These are phyloP conservation scores for Pseudogymnoascus sp. DNA, from an alignment of 2,329 filamentous ascomycete species.

Conservation along the genomic window DNA sequence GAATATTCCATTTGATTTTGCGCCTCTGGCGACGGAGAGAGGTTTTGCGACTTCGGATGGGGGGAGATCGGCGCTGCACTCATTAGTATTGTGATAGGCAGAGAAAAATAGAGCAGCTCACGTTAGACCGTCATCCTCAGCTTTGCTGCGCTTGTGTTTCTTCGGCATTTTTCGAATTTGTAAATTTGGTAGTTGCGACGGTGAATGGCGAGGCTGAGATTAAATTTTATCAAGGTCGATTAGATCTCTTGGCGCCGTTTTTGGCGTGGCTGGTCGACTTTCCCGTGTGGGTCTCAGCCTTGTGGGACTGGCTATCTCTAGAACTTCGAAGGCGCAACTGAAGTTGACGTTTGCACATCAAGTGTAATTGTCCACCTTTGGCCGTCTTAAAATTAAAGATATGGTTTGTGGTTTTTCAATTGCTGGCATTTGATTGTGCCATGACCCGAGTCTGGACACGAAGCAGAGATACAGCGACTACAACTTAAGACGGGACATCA, in stretches of 20 bases:
- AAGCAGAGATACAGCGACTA: background rate
- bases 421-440: conserved; percentile 4
- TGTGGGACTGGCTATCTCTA: background rate
- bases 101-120: conserved; percentile 30
- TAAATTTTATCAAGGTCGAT: conserved; percentile 3
- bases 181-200: conserved; percentile 3
- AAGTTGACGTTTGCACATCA: background rate
- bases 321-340: background rate
- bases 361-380: background rate
- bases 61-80: conserved; percentile 39
- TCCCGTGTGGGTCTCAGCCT: conserved; percentile 3
- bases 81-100: conserved; percentile 11
- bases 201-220: conserved; percentile 9
- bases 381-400: background rate
- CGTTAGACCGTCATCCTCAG: conserved; percentile 46
- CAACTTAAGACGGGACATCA: background rate
- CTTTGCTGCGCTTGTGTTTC: conserved; percentile 67
- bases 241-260: conserved; percentile 2
- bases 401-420: background rate
- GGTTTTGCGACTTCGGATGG: conserved; percentile 30
- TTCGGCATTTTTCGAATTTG: conserved; percentile 58
- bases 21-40: conserved; percentile 44
- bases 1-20: conserved; percentile 31
- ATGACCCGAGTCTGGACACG: background rate
- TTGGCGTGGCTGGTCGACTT: conserved; percentile 1